A percentile compares a stretch with the other conserved stretches of the same genome.
phyloP scores from a whole-genome alignment of 1,139 yeast genomes.

The Scheffersomyces cryptocercus region DNA sequence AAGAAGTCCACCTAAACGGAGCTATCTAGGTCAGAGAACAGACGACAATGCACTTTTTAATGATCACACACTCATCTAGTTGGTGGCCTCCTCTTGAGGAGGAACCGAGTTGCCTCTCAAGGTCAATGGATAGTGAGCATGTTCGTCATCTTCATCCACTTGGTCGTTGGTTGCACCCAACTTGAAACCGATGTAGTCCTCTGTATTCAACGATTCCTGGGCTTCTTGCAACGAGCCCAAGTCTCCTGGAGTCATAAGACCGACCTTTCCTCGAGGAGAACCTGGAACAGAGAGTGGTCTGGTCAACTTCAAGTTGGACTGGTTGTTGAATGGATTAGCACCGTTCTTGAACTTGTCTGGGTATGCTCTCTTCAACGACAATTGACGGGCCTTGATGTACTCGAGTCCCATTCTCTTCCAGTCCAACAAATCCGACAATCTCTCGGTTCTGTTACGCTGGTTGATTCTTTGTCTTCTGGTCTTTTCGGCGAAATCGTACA shows the following conservation, averaged over 20 bases:
- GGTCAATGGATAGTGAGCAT: constrained; percentile 43
- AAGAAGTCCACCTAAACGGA: too few relatives aligned
- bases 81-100: constrained; percentile 20
- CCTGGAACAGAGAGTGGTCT: constrained; percentile 96
- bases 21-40: too few relatives aligned
- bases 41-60: too few relatives aligned
- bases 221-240: constrained; percentile 95
- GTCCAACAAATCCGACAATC: constrained; percentile 87
- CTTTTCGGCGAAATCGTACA: constrained; percentile 86
- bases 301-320: constrained; percentile 67
- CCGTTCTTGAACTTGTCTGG: constrained; percentile 76
- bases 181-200: constrained; percentile 79
- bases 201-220: constrained; percentile 68
- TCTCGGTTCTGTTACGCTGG: constrained; percentile 95
- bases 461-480: constrained; percentile 96
- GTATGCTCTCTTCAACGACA: constrained; percentile 90
- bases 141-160: constrained; percentile 45
- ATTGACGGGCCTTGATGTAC: constrained; percentile 90
- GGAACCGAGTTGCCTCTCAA: constrained; percentile 49
- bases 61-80: too few relatives aligned
- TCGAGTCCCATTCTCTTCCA: constrained; percentile 99
- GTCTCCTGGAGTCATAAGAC: constrained; percentile 95
- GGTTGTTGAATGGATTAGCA: constrained; percentile 60
- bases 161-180: constrained; percentile 54
- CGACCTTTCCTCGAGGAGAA: constrained; percentile 68